Conservation (phyloP, 2,329 filamentous ascomycete genomes). For the Fonsecaea erecta region DNA sequence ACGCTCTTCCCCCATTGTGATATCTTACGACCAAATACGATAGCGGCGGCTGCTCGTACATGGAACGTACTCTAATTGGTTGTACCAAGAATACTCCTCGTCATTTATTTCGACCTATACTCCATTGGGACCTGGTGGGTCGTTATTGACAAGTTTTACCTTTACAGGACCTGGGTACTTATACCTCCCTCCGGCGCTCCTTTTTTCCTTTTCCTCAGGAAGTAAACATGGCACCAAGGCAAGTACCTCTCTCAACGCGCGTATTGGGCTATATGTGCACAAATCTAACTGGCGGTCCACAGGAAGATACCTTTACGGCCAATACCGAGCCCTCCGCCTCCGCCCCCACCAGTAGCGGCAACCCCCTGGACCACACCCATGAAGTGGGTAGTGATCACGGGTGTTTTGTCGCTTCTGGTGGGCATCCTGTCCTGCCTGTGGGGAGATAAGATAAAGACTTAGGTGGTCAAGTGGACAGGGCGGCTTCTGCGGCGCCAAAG, state of each 20-base stretch:
- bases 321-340: not conserved
- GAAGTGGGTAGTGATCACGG: not conserved
- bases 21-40: not conserved
- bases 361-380: not conserved
- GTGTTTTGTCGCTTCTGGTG: not conserved
- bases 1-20: not conserved
- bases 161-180: not conserved
- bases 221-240: not conserved
- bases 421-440: not conserved
- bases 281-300: not conserved
- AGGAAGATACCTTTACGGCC: not conserved
- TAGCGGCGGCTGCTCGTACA: no score
- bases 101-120: no score
- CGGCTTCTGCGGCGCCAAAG: not conserved
- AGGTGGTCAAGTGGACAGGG: not conserved
- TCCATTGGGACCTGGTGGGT: not conserved
- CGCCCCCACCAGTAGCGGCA: not conserved
- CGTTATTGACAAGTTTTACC: not conserved
- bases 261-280: not conserved
- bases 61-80: no score
- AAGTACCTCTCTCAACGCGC: not conserved
- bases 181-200: not conserved
- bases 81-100: no score
- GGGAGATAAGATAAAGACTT: not conserved
- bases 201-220: not conserved